Evolutionary conservation across 345 rosid species (phyloP).

Genomic region (Aquilaria yunnanensis): DNA sequence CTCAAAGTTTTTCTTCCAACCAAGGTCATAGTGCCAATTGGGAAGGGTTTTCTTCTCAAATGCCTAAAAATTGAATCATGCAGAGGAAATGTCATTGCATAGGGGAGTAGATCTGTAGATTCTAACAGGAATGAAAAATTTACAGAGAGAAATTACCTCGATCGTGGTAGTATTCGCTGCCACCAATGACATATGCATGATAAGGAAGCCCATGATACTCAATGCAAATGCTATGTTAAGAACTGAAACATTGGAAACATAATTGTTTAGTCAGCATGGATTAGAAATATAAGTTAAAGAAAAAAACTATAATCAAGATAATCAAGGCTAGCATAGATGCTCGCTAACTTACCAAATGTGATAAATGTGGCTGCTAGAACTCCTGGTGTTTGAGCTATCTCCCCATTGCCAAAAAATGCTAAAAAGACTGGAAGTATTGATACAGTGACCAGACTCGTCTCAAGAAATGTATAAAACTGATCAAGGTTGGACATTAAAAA

Average conservation of each 20-base stretch:
- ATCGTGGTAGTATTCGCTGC: slow-evolving; percentile 68
- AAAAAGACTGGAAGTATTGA: slow-evolving; percentile 59
- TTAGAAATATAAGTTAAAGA: not conserved
- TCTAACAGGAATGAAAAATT: slow-evolving; percentile 1
- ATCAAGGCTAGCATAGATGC: too few species aligned
- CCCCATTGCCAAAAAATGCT: slow-evolving; percentile 63
- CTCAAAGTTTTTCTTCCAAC: slow-evolving; percentile 68
- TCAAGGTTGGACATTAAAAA: slow-evolving; percentile 11
- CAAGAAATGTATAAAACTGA: slow-evolving; percentile 90
- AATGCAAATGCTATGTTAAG: slow-evolving; percentile 68
- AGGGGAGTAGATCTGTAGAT: not conserved
- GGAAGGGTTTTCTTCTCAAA: slow-evolving; percentile 63
- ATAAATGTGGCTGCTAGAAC: slow-evolving; percentile 63
- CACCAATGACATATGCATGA: slow-evolving; percentile 64
- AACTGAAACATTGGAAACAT: slow-evolving; percentile 32
- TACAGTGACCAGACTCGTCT: slow-evolving; percentile 61
- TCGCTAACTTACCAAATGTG: slow-evolving; percentile 48
- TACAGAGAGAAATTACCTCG: slow-evolving; percentile 45
- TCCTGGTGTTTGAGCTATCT: slow-evolving; percentile 60
- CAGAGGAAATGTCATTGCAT: not conserved
- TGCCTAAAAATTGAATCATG: slow-evolving; percentile 39
- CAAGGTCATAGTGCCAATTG: slow-evolving; percentile 75
- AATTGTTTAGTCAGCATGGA: not conserved
- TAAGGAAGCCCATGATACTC: slow-evolving; percentile 78
- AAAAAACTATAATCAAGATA: not conserved